phyloP scores from a whole-genome alignment of 2,329 filamentous ascomycete genomes.

The Fusarium avenaceum region DNA sequence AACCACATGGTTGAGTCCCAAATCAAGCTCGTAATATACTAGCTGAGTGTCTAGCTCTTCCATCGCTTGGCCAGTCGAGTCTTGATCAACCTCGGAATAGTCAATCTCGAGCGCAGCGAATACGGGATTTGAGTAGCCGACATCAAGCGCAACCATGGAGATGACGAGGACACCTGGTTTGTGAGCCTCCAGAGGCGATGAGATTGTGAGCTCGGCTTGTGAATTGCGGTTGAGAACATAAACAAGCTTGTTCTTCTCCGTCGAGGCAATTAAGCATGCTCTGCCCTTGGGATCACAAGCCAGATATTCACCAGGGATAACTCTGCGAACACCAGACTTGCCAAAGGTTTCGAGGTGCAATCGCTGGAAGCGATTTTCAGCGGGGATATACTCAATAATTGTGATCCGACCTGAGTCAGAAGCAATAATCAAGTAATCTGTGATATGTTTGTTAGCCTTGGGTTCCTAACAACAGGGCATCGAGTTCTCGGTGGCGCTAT shows the following conservation, averaged over 20 bases:
- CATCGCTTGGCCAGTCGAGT: constrained; percentile 85
- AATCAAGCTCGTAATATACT: constrained; percentile 97
- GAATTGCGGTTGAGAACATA: constrained; percentile 97
- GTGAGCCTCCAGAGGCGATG: constrained; percentile 95
- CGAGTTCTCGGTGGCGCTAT: constrained; percentile 27
- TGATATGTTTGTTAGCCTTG: constrained; percentile 47
- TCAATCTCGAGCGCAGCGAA: constrained; percentile 96
- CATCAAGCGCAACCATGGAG: constrained; percentile 88
- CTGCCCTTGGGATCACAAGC: constrained; percentile 95
- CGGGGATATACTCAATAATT: constrained; percentile 90
- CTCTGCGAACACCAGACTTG: constrained; percentile 93
- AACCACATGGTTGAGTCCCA: constrained; percentile 97
- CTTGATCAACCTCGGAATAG: constrained; percentile 91
- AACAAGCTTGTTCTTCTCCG: constrained; percentile 99
- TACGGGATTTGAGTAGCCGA: constrained; percentile 96
- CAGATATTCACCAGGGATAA: constrained; percentile 95
- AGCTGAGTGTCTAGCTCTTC: constrained; percentile 88
- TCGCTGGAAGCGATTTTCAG: constrained; percentile 87
- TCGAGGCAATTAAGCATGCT: constrained; percentile 91
- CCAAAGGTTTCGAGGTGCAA: constrained; percentile 98
- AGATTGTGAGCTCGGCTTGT: constrained; percentile 95
- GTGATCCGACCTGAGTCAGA: constrained; percentile 96
- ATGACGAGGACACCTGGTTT: constrained; percentile 93
- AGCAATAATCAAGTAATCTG: constrained; percentile 96
- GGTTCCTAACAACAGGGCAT: constrained; percentile 49